Percentiles rank a stretch among this genome's conserved stretches.
These are phyloP conservation scores for Suillus ampliporus DNA, from an alignment of 768 basidiomycete genomes.

Conservation along the genomic window DNA sequence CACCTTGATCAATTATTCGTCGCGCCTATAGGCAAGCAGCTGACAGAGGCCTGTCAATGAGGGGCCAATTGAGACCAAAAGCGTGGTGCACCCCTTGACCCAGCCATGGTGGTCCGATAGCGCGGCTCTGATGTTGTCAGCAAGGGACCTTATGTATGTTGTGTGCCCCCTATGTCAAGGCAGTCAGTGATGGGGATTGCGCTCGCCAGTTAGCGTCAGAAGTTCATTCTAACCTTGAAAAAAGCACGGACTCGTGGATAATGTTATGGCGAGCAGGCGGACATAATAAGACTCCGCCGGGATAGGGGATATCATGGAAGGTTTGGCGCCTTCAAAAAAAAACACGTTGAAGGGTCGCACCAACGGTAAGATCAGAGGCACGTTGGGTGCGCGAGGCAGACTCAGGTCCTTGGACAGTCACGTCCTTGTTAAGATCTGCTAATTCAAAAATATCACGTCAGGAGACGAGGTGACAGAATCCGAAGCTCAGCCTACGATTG, in stretches of 20 bases:
- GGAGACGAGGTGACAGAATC: background rate
- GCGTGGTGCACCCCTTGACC: conserved; percentile 1
- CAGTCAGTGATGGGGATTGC: background rate
- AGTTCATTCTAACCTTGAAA: background rate
- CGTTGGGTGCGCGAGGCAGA: conserved; percentile 29
- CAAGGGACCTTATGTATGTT: conserved; percentile 1
- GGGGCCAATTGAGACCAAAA: background rate
- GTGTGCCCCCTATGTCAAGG: background rate
- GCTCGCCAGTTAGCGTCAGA: background rate
- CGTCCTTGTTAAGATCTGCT: conserved; percentile 1
- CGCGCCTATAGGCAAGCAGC: background rate
- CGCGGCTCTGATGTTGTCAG: background rate
- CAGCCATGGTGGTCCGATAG: background rate
- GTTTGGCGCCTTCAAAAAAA: conserved; percentile 11
- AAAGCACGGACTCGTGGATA: background rate
- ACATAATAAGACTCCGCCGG: background rate
- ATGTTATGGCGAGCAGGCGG: background rate
- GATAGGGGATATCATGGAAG: conserved; percentile 1
- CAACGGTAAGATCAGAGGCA: conserved; percentile 20
- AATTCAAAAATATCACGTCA: background rate
- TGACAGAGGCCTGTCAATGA: conserved; percentile 1
- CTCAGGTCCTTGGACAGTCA: background rate
- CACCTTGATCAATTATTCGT: background rate
- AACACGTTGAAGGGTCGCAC: conserved; percentile 25
- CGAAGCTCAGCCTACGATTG: background rate